Conservation (phyloP, 2,329 filamentous ascomycete species). For the Colletotrichum tropicicola region DNA sequence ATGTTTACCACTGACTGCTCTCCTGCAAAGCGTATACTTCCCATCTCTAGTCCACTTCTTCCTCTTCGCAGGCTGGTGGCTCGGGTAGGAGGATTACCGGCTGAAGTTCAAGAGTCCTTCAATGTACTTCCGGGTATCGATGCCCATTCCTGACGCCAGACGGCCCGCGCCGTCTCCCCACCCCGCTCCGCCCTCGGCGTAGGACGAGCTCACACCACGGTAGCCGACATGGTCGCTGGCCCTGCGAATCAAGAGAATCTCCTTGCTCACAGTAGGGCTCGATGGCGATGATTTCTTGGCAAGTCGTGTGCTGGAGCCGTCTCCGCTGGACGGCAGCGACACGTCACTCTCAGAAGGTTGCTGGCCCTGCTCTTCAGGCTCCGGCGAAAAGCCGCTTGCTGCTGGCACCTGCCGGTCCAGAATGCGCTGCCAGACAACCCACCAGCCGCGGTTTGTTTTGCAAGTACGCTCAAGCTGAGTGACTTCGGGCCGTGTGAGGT, state of each 20-base stretch:
- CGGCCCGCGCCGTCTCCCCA: slow-evolving; percentile 66
- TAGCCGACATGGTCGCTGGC: slow-evolving; percentile 63
- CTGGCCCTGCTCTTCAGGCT: neutral
- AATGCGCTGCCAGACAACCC: slow-evolving; percentile 73
- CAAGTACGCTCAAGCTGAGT: slow-evolving; percentile 67
- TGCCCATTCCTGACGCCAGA: slow-evolving; percentile 77
- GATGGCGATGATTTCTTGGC: neutral
- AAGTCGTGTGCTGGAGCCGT: neutral
- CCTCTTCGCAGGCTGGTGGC: no score
- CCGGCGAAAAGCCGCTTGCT: neutral
- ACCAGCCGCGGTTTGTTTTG: slow-evolving; percentile 75
- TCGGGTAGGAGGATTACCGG: slow-evolving; percentile 44
- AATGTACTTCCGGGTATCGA: slow-evolving; percentile 80
- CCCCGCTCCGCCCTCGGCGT: slow-evolving; percentile 47
- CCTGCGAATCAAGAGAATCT: slow-evolving; percentile 68
- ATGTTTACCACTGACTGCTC: no score
- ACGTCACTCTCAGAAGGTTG: neutral
- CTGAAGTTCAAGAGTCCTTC: slow-evolving; percentile 75
- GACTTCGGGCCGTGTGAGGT: slow-evolving; percentile 50
- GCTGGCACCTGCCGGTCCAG: slow-evolving; percentile 44
- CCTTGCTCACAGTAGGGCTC: slow-evolving; percentile 52
- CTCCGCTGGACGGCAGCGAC: slow-evolving; percentile 5
- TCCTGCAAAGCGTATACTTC: no score
- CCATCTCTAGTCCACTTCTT: no score
- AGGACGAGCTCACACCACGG: slow-evolving; percentile 43